Base-by-base conservation (phyloP, 306 rosid species). In the Gastrolobium villosum region DNA sequence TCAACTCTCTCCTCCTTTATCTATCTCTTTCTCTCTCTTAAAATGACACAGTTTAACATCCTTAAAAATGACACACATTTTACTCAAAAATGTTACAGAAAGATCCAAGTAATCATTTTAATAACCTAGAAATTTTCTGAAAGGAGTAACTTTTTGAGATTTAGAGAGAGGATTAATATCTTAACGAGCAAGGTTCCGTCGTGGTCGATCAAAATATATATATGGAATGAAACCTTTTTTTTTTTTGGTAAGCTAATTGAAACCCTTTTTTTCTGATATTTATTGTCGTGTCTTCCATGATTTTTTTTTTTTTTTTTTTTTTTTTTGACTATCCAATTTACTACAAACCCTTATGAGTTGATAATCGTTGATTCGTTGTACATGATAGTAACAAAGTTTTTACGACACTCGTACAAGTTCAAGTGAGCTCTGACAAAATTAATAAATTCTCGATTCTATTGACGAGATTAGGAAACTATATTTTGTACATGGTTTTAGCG, bases 91-190 rank as follows among this genome's bases (percentile, higher is more conserved):
- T 37, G 28, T 9, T 37, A 7, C 31, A 63, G 31, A 37, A 6
- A 63, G 6, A 63, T 63, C 69, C 69, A 63, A 36, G 69, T 37
- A 34, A 36, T 63, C 46, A 20, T 63, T 63, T 63, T 62, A 13
- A n/a, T 2, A 37, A 9, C n/a, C 10, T 62, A 13, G 5, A 14
- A 28, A 39, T 5, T 35, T 10, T 61, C 36, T 34, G 2, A 14
- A 62, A 3, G n/a, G n/a, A 63, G 46, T 63, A n/a, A 13, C 32
- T 63, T 63, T 63, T 63, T 7, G 7, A 14, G 3, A 9, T 62
- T 37, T 62, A 32, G 41, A 36, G 45, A 61, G 67, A 36, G 31
- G 26, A 36, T 62, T 1, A 36, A 26, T 37, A 63, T 20, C 69
- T 63, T 63, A 63, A 35, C 37, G 48, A 37, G 69, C 69, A 63